Evolutionary conservation across 495 filamentous ascomycete species (phyloP).

Genomic region (Aspergillus baeticus): DNA sequence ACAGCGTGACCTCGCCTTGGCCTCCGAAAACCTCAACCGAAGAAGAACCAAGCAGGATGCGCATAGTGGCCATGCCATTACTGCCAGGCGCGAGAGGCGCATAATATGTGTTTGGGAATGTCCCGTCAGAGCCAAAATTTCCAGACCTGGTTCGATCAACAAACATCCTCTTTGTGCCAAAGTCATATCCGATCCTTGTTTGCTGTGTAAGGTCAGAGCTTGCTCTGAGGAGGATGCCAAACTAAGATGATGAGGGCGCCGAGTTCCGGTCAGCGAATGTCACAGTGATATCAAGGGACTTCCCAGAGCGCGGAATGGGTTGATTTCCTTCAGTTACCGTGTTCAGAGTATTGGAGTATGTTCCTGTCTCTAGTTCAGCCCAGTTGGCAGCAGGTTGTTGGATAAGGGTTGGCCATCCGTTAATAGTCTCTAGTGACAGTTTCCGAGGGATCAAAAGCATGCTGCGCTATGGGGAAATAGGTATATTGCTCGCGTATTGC

Average conservation of each 20-base stretch:
- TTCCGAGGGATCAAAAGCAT: slow-evolving; percentile 47
- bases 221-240: slow-evolving; percentile 27
- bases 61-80: no score
- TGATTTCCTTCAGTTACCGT: neutral
- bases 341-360: no score
- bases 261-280: slow-evolving; percentile 19
- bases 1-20: no score
- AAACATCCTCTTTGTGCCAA: slow-evolving; percentile 32
- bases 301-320: slow-evolving; percentile 1
- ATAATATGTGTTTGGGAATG: slow-evolving; percentile 24
- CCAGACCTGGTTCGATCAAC: slow-evolving; percentile 30
- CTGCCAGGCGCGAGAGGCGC: no score
- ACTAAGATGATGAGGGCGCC: neutral
- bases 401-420: slow-evolving; percentile 16
- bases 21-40: no score
- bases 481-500: slow-evolving; percentile 46
- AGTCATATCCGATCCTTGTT: slow-evolving; percentile 40
- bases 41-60: no score
- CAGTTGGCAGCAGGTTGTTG: slow-evolving; percentile 23
- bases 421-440: slow-evolving; percentile 28
- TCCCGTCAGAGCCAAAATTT: slow-evolving; percentile 22
- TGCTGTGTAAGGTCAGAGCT: slow-evolving; percentile 36
- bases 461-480: slow-evolving; percentile 47
- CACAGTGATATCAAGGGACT: slow-evolving; percentile 23
- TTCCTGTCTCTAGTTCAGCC: neutral